These are phyloP conservation scores for Pleurozium schreberi DNA, from an alignment of 225 moss, liverwort and hornwort species.

Conservation along the genomic window DNA sequence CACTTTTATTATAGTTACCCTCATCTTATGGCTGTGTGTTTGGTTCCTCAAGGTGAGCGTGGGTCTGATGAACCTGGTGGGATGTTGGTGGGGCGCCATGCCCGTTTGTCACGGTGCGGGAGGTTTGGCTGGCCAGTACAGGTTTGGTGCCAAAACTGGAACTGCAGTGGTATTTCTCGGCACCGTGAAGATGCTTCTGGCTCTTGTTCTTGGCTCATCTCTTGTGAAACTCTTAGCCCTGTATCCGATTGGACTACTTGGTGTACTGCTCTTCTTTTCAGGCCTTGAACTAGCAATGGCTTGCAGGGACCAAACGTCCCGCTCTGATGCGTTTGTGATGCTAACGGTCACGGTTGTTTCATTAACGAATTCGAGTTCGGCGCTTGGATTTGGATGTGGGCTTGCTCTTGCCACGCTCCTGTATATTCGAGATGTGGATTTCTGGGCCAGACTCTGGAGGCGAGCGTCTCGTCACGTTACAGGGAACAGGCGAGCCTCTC, in stretches of 20 bases:
- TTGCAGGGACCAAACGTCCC: slow-evolving; percentile 57
- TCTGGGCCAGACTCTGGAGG: slow-evolving; percentile 36
- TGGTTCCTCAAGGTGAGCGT: slow-evolving; percentile 49
- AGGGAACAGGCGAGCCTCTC: not conserved
- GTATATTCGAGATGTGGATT: slow-evolving; percentile 24
- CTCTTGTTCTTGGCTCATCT: slow-evolving; percentile 52
- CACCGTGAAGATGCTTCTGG: slow-evolving; percentile 45
- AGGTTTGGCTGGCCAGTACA: slow-evolving; percentile 77
- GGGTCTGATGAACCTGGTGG: slow-evolving; percentile 76
- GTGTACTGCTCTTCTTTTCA: slow-evolving; percentile 66
- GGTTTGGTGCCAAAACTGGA: slow-evolving; percentile 66
- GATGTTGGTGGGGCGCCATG: slow-evolving; percentile 94
- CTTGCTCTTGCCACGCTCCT: slow-evolving; percentile 28
- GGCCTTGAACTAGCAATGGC: slow-evolving; percentile 77
- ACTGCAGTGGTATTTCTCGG: slow-evolving; percentile 62
- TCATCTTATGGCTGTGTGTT: not conserved
- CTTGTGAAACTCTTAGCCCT: slow-evolving; percentile 39
- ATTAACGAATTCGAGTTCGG: slow-evolving; percentile 45
- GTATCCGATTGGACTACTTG: slow-evolving; percentile 66
- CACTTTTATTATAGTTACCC: not conserved
- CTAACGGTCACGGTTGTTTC: slow-evolving; percentile 50
- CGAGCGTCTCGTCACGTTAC: not conserved
- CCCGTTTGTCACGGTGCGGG: slow-evolving; percentile 82
- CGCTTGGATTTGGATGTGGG: slow-evolving; percentile 46
- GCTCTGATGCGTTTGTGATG: slow-evolving; percentile 62